These are phyloP conservation scores for Rhododendron griersonianum DNA, from an alignment of 148 eudicot genomes.

Conservation along the genomic window DNA sequence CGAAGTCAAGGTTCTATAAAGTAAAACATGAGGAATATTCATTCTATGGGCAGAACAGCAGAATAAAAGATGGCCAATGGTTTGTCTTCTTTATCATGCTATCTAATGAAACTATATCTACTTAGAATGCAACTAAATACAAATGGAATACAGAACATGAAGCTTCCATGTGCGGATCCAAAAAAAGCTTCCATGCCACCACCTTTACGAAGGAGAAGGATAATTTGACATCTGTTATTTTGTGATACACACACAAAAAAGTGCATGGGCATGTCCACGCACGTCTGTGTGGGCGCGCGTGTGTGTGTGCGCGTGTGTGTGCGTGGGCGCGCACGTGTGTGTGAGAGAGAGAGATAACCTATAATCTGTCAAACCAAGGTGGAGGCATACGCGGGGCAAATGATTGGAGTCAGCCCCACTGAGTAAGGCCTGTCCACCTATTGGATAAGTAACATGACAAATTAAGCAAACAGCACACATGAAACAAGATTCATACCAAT, in stretches of 20 bases:
- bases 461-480: background rate
- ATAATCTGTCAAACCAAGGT: conserved; percentile 95
- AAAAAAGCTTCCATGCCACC: background rate
- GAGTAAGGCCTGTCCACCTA: conserved; percentile 41
- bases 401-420: conserved; percentile 20
- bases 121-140: background rate
- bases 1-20: background rate
- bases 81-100: background rate
- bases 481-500: background rate
- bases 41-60: background rate
- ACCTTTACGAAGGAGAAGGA: background rate
- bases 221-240: background rate
- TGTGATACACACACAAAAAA: background rate
- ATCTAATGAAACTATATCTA: background rate
- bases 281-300: background rate
- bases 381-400: conserved; percentile 35
- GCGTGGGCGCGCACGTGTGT: background rate
- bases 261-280: background rate
- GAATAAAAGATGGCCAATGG: background rate
- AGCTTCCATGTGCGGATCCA: background rate
- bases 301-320: no score
- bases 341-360: conserved; percentile 36
- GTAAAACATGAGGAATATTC: background rate
- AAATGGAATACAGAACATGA: background rate
- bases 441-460: background rate